Evolutionary conservation across 495 filamentous ascomycete genomes (phyloP).

Genomic region (Aspergillus kassunensis): DNA sequence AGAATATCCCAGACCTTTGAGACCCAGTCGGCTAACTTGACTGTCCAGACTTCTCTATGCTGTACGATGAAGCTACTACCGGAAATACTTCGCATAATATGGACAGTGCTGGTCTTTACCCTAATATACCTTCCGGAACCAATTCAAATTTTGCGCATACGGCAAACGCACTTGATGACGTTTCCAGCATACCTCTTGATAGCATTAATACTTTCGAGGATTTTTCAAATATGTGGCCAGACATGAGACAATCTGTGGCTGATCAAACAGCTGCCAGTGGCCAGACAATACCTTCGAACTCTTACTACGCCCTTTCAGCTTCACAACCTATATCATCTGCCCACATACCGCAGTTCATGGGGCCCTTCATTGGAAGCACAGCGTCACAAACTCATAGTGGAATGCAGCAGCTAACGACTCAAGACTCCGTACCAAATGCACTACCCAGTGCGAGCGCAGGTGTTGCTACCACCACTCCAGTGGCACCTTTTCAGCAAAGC

Average conservation of each 20-base stretch:
- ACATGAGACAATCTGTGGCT: neutral
- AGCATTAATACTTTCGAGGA: neutral
- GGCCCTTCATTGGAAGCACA: neutral
- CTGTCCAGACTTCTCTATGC: neutral
- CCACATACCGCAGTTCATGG: neutral
- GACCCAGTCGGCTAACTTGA: neutral
- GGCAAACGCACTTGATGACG: neutral
- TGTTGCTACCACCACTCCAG: neutral
- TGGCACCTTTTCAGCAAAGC: neutral
- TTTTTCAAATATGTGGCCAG: slow-evolving; percentile 1
- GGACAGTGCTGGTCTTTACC: neutral
- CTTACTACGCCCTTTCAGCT: neutral
- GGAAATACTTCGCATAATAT: neutral
- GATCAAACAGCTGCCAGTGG: neutral
- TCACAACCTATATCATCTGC: neutral
- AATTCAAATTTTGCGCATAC: neutral
- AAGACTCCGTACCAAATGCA: neutral
- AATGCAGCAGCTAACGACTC: neutral
- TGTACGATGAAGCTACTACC: neutral
- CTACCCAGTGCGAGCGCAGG: neutral
- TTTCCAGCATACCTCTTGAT: neutral
- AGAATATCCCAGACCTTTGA: neutral
- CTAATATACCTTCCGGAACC: neutral
- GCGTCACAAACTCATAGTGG: neutral
- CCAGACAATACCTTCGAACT: neutral